Conservation (phyloP, 805 yeast species). For the Suhomyces sp. region DNA sequence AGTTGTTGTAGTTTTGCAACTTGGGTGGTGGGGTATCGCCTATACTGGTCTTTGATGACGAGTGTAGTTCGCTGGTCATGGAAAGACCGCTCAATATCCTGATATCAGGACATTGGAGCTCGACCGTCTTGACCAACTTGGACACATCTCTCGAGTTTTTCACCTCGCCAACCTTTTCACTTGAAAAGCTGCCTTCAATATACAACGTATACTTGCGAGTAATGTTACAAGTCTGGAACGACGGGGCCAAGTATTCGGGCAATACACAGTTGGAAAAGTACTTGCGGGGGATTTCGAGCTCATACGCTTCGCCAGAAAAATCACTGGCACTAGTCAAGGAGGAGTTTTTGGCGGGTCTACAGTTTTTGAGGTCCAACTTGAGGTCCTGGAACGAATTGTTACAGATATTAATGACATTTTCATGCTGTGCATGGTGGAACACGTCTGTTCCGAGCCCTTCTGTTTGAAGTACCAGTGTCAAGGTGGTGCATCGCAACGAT, state of each 20-base stretch:
- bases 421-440: constrained; percentile 26
- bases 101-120: constrained; percentile 29
- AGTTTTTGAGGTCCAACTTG: constrained; percentile 38
- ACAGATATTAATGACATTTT: constrained; percentile 25
- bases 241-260: constrained; percentile 51
- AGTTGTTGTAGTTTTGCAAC: background rate
- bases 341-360: constrained; percentile 25
- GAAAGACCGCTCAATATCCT: constrained; percentile 33
- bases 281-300: constrained; percentile 43
- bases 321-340: constrained; percentile 12
- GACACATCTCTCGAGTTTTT: constrained; percentile 13
- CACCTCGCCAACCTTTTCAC: constrained; percentile 21
- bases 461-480: constrained; percentile 16
- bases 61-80: constrained; percentile 23
- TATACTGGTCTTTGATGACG: constrained; percentile 21
- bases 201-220: constrained; percentile 41
- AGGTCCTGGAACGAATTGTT: constrained; percentile 32
- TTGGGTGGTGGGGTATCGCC: background rate
- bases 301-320: constrained; percentile 22
- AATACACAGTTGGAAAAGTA: constrained; percentile 39
- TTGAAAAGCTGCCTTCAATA: constrained; percentile 28
- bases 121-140: constrained; percentile 25
- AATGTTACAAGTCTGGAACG: constrained; percentile 57
- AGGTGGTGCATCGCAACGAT: constrained; percentile 26
- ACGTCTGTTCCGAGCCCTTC: constrained; percentile 10